Percentiles rank a stretch among this genome's conserved stretches.
These are phyloP conservation scores for Anacardium occidentale DNA, from an alignment of 345 rosid genomes.

Conservation along the genomic window DNA sequence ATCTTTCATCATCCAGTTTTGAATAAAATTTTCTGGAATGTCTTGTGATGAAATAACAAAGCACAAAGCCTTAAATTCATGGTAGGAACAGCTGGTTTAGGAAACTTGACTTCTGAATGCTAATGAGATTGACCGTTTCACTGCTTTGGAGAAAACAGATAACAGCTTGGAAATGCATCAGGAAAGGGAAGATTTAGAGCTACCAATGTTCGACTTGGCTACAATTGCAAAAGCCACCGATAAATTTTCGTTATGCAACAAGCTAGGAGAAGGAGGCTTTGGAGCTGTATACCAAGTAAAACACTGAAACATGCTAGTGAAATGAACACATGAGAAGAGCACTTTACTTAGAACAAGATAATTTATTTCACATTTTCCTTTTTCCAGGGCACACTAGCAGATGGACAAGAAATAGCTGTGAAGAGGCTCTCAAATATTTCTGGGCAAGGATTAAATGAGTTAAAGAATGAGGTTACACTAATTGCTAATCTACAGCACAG, in stretches of 20 bases:
- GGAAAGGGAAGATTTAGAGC: constrained; percentile 19
- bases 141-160: background rate
- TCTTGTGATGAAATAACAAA: too few species aligned
- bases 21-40: too few species aligned
- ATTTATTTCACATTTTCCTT: background rate
- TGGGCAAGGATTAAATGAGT: constrained; percentile 22
- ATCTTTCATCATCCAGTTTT: too few species aligned
- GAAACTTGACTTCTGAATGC: too few species aligned
- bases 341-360: background rate
- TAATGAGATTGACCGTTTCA: too few species aligned
- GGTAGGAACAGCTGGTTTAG: too few species aligned
- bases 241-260: constrained; percentile 18
- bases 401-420: constrained; percentile 27
- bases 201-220: constrained; percentile 23
- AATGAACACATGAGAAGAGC: background rate
- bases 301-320: constrained; percentile 1
- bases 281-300: constrained; percentile 32
- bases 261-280: constrained; percentile 39
- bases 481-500: constrained; percentile 37
- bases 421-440: constrained; percentile 26
- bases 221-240: constrained; percentile 26
- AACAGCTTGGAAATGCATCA: background rate
- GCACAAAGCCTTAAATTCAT: too few species aligned
- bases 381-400: constrained; percentile 12
- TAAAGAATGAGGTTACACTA: background rate